phyloP scores from a whole-genome alignment of 495 filamentous ascomycete species.

The Aspergillus biplanus region DNA sequence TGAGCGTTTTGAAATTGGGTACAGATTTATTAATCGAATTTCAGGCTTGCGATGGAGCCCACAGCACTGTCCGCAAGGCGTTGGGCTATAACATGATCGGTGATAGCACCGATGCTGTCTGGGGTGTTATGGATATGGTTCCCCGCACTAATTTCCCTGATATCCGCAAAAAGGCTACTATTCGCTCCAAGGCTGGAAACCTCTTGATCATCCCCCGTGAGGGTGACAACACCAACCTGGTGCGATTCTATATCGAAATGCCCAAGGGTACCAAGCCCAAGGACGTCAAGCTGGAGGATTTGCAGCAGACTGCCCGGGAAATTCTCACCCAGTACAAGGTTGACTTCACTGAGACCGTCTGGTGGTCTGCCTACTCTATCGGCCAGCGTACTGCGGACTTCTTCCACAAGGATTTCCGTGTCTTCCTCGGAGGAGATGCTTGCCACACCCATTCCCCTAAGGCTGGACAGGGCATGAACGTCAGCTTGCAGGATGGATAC shows the following conservation, averaged over 20 bases:
- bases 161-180: constrained; percentile 73
- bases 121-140: constrained; percentile 85
- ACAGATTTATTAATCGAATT: not conserved
- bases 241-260: constrained; percentile 74
- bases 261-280: constrained; percentile 52
- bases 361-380: constrained; percentile 65
- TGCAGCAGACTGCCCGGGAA: constrained; percentile 59
- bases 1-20: not conserved
- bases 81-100: constrained; percentile 75
- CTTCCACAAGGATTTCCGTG: constrained; percentile 55
- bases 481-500: constrained; percentile 54
- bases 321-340: constrained; percentile 62
- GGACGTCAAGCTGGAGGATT: constrained; percentile 50
- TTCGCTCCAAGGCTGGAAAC: constrained; percentile 59
- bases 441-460: constrained; percentile 67
- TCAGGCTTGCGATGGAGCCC: constrained; percentile 78
- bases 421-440: constrained; percentile 63
- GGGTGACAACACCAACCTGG: constrained; percentile 61
- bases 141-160: constrained; percentile 80
- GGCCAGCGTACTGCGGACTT: constrained; percentile 61
- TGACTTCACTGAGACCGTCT: constrained; percentile 54
- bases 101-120: constrained; percentile 73
- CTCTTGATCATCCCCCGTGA: constrained; percentile 76
- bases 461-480: constrained; percentile 61
- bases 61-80: constrained; percentile 66